Base-by-base conservation (phyloP, 148 eudicot species). In the Bassia scoparia region DNA sequence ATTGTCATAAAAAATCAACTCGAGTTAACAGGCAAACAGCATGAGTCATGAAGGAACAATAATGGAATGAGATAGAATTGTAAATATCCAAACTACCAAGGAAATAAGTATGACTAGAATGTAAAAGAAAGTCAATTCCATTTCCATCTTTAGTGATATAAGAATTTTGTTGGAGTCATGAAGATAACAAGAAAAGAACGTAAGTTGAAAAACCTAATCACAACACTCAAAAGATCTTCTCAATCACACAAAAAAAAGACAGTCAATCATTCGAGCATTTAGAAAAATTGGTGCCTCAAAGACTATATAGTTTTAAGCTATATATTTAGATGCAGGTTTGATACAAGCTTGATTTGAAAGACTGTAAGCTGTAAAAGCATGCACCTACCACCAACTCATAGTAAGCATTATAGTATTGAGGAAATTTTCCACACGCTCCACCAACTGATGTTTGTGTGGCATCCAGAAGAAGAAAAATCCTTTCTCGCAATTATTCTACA, bases 401-500 rank as follows among this genome's bases (percentile, higher is more conserved):
- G 80, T 91, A 95, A 67, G 97, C 91, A 50, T 85, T 72, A 79
- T 95, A 95, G 83, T 95, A 91, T 63, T 95, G 90, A 75, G 99
- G 99, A 74, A 87, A 95, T 81, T 77, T 87, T 76, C 96, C 97
- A 52, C 89, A 84, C 58, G 84, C 86, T 80, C 97, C 97, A 71
- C 99, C 99, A 69, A 91, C 79, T 60, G 99, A 88, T 65, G 97
- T 91, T 73, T 91, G 97, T 61, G 99, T 93, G 24, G 99, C 99
- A 88, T 95, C 99, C 77, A 95, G 83, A 77, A 95, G 96, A 79
- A 89, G 97, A 80, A 95, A 95, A 78, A 90, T 87, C 79, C 85
- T 95, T 84, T 95, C 99, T 70, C 99, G 88, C 50, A 95, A n/a
- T n/a, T n/a, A n/a, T n/a, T n/a, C n/a, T n/a, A n/a, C n/a, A n/a